Conservation (phyloP, 1,139 yeast genomes). For the Sporopachydermia cereana region DNA sequence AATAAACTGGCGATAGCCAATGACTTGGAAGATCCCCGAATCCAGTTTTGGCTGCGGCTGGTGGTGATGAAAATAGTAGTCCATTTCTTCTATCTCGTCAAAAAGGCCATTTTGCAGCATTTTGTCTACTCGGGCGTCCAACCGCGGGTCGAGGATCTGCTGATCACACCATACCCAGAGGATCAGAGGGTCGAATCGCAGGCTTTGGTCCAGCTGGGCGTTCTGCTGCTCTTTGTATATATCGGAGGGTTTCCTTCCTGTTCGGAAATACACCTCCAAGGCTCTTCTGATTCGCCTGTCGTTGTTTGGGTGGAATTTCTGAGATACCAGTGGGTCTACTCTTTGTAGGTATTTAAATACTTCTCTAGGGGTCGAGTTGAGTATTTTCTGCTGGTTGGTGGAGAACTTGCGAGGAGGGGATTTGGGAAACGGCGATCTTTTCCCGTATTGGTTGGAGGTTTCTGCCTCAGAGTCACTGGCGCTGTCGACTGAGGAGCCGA, state of each 20-base stretch:
- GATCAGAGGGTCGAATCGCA: conserved; percentile 56
- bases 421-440: conserved; percentile 4
- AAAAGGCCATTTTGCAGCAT: conserved; percentile 55
- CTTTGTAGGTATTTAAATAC: conserved; percentile 37
- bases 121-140: conserved; percentile 70
- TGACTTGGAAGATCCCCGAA: conserved; percentile 86
- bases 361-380: conserved; percentile 36
- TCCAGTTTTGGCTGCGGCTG: conserved; percentile 37
- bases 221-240: conserved; percentile 51
- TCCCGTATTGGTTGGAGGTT: background rate
- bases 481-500: conserved; percentile 8
- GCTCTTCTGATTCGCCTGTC: conserved; percentile 68
- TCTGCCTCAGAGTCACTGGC: conserved; percentile 10
- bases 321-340: conserved; percentile 63
- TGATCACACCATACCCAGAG: conserved; percentile 82
- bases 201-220: conserved; percentile 25
- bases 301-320: conserved; percentile 89
- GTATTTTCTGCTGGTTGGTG: conserved; percentile 31
- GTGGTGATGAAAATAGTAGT: conserved; percentile 26
- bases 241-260: conserved; percentile 60
- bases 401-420: conserved; percentile 21
- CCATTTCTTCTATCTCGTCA: conserved; percentile 53
- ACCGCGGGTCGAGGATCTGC: conserved; percentile 42
- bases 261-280: conserved; percentile 60
- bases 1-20: conserved; percentile 87